Base-by-base conservation (phyloP, 805 yeast species). In the Kuraishia hungarica region DNA sequence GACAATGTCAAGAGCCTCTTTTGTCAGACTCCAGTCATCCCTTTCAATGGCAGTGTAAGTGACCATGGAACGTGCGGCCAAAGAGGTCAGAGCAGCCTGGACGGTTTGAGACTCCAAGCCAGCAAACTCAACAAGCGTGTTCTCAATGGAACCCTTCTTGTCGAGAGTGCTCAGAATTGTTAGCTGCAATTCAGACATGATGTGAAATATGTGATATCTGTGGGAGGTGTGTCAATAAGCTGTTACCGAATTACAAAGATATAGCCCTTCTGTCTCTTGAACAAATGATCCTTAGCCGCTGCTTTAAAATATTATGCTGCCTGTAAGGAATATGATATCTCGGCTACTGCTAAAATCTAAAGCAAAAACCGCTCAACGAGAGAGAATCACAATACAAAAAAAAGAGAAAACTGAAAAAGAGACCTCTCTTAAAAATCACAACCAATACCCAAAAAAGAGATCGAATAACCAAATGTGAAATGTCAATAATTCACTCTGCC, bases 11-110 rank as follows among this genome's bases (percentile, higher is more conserved):
- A 81, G 72, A 52, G 96, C 98, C 75, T 94, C 99, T 11, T 71
- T 72, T 13, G 96, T 86, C 59, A 91, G 80, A 26, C 77, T 72
- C 86, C 92, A 93, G 60, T 75, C 69, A 61, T 92, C 96, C 54
- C 77, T 75, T 69, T 93, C 98, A 54, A 82, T 76, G 58, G 88
- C 81, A 62, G 80, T 76, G 75, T 83, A 92, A 50, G 72, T 72
- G 62, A 94, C 79, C 89, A 93, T 92, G 55, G 81, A 78, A 69
- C 87, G 87, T 58, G 97, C 92, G 67, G 85, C 80, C 56, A 94
- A 78, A 22, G 97, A 92, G 66, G 86, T 86, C 64, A 94, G 81
- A 28, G 93, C 93, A n/a, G 96, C 79, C 62, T 87, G 87, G 54
- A 89, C 76, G 17, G 80, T 75, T 68, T 81, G 82, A 49, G 93